Conservation (phyloP, 257 asterid species). For the Apocynum venetum region DNA sequence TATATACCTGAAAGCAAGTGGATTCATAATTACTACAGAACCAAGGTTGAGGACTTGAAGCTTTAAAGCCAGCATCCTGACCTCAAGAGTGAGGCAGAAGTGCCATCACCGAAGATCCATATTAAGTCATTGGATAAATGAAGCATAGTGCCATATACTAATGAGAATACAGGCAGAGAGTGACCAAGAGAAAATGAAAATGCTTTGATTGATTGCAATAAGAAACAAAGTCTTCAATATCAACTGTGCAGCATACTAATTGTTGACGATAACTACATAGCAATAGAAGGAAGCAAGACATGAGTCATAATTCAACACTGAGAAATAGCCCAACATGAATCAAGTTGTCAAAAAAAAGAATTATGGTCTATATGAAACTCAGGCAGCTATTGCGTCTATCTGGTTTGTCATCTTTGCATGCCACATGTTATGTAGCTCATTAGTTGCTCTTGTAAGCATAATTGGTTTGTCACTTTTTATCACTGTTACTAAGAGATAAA, state of each 20-base stretch:
- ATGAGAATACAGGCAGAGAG: neutral
- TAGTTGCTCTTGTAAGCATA: neutral
- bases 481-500: neutral
- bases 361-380: neutral
- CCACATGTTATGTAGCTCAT: neutral
- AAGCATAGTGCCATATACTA: neutral
- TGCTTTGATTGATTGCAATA: neutral
- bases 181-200: neutral
- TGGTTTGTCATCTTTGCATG: constrained; percentile 1
- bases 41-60: constrained; percentile 12
- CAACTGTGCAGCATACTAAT: neutral
- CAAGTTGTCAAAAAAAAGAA: neutral
- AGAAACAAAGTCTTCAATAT: neutral
- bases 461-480: neutral
- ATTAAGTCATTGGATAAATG: neutral
- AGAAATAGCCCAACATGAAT: neutral
- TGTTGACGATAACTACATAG: neutral
- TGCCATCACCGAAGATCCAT: neutral
- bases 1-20: constrained; percentile 56
- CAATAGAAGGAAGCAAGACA: neutral
- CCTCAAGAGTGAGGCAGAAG: constrained; percentile 6
- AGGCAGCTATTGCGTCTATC: neutral
- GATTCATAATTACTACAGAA: neutral
- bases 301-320: neutral
- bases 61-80: constrained; percentile 9